Conservation (phyloP, 768 basidiomycete species). For the Daedalea quercina region DNA sequence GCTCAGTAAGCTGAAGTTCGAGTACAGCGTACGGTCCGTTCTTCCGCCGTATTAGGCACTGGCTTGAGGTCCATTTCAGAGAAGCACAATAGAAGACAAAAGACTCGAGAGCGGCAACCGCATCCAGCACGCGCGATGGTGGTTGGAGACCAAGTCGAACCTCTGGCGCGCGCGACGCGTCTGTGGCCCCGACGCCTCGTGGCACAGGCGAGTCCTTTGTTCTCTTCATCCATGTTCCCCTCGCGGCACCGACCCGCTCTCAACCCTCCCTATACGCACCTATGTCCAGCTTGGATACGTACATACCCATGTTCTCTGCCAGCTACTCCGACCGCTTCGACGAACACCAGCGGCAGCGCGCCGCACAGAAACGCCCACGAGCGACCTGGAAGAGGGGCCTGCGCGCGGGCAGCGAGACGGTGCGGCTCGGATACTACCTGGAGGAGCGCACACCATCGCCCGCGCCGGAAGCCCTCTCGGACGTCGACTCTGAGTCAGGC, state of each 20-base stretch:
- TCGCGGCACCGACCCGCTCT: neutral
- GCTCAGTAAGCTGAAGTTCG: no score
- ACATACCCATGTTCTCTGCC: neutral
- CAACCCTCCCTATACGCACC: neutral
- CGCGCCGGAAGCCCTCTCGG: neutral
- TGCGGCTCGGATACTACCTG: constrained; percentile 14
- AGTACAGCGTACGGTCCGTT: no score
- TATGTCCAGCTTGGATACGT: neutral
- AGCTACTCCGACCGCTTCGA: constrained; percentile 5
- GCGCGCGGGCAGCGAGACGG: constrained; percentile 3
- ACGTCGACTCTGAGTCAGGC: neutral
- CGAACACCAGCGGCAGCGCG: neutral
- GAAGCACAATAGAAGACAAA: no score
- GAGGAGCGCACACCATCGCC: constrained; percentile 5
- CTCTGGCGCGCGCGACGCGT: no score
- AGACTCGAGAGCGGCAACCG: no score
- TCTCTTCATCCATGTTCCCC: no score
- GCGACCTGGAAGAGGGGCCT: constrained; percentile 10
- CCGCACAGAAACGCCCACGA: neutral
- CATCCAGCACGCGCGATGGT: no score
- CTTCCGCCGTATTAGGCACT: no score
- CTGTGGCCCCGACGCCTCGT: no score
- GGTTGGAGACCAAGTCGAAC: no score
- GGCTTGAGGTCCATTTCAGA: no score
- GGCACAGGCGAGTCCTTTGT: no score